Base-by-base conservation (phyloP, 495 filamentous ascomycete genomes). In the Penicillium dipodomyicola region DNA sequence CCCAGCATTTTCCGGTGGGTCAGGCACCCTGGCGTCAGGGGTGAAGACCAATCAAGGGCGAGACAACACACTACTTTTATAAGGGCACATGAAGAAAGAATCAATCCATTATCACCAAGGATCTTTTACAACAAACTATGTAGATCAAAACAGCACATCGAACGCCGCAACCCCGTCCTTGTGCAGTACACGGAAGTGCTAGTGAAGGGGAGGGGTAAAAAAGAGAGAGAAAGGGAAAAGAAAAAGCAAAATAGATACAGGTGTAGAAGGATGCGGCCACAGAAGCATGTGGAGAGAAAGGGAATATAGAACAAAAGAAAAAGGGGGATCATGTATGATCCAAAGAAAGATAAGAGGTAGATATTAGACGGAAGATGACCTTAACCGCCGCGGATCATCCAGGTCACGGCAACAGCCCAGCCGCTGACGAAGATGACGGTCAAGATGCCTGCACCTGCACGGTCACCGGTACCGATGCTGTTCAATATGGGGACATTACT, bases 401-500 rank as follows among this genome's bases (percentile, higher is more conserved):
- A 81, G 25, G 64, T 61, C 11, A 77, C 54, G 11, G 77, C 74
- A 4, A 77, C 78, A 1, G 82, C 49, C 65, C 88, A 81, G 30
- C 74, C 71, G 15, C 77, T 65, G 20, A 82, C 65, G 4, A 89
- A 77, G 30, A 85, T 67, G 23, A 80, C 72, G 14, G 87, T 90
- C 51, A 87, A 44, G 49, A 90, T 82, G 5, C 81, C 84, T 8
- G 87, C 87, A 45, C 85, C 87, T 0, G 85, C 83, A 43, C 73
- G 73, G 50, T 89, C 87, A 1, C 74, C 80, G 2, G 73, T 77
- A 0, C 76, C 82, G 29, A 88, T 82, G 14, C 68, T 61, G 11
- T 62, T 49, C 22, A 72, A 32, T 15, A 58, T 43, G 25, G 72
- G 75, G 2, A 56, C 41, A 17, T 61, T 47, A 22, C 49, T 60